Evolutionary conservation across 345 rosid genomes (phyloP).

Genomic region (Physaria fendleri): DNA sequence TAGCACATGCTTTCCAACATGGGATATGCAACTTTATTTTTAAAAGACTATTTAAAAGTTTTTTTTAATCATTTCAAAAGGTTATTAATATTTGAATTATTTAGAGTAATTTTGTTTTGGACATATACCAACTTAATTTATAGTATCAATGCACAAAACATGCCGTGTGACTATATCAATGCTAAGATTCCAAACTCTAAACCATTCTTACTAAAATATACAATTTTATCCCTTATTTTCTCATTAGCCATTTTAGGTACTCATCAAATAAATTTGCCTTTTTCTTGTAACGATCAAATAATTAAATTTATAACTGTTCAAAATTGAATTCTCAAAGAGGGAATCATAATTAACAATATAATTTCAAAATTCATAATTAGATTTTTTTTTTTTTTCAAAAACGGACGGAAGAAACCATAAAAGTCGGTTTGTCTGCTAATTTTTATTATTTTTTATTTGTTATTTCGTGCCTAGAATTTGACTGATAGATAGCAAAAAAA

Average conservation of each 20-base stretch:
- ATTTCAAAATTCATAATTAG: neutral
- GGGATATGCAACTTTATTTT: constrained; percentile 24
- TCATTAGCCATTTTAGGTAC: too few species aligned
- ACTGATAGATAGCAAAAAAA: too few species aligned
- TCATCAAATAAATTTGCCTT: too few species aligned
- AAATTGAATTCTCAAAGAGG: constrained; percentile 4
- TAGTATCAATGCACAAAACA: neutral
- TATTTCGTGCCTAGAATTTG: too few species aligned
- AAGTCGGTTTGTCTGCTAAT: constrained; percentile 10
- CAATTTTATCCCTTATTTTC: neutral
- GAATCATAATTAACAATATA: neutral
- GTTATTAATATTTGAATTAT: constrained; percentile 13
- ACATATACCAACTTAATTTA: neutral
- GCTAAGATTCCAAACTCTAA: neutral
- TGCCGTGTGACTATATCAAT: neutral
- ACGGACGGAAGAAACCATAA: constrained; percentile 22
- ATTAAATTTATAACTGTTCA: neutral
- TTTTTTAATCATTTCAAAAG: constrained; percentile 18
- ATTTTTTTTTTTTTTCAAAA: constrained; percentile 4
- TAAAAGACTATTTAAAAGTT: neutral
- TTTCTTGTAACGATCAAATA: too few species aligned
- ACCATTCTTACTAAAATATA: neutral
- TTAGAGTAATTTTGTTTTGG: neutral
- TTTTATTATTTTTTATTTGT: neutral
- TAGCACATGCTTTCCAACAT: constrained; percentile 32